phyloP scores from a whole-genome alignment of 768 basidiomycete genomes.

The Amanita exitialis region DNA sequence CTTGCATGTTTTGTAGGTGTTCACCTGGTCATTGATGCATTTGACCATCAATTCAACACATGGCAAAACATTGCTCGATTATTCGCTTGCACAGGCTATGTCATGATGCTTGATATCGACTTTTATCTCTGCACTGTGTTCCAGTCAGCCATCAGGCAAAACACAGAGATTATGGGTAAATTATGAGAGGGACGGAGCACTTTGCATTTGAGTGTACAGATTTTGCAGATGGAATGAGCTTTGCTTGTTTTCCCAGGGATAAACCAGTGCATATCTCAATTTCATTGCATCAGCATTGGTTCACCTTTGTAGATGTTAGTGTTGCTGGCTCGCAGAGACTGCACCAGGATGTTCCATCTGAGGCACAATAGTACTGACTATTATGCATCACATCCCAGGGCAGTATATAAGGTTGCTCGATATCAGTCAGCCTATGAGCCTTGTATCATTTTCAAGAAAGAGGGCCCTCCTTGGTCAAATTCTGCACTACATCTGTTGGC shows the following conservation, averaged over 20 bases:
- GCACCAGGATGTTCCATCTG: slow-evolving; percentile 70
- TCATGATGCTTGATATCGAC: slow-evolving; percentile 91
- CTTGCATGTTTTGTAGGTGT: slow-evolving; percentile 72
- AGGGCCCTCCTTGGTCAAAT: slow-evolving; percentile 63
- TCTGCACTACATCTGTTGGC: neutral
- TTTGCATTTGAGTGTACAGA: slow-evolving; percentile 70
- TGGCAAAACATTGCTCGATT: slow-evolving; percentile 84
- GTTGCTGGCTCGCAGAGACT: slow-evolving; percentile 40
- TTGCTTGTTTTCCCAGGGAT: slow-evolving; percentile 49
- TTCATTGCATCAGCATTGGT: neutral
- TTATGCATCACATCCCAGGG: slow-evolving; percentile 48
- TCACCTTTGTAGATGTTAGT: slow-evolving; percentile 36
- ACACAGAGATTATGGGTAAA: slow-evolving; percentile 28
- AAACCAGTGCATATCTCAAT: slow-evolving; percentile 42
- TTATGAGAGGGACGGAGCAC: slow-evolving; percentile 55
- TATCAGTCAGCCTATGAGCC: slow-evolving; percentile 87
- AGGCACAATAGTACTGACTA: slow-evolving; percentile 82
- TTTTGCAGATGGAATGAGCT: slow-evolving; percentile 53
- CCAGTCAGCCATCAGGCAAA: slow-evolving; percentile 41
- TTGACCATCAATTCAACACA: slow-evolving; percentile 80
- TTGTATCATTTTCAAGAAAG: slow-evolving; percentile 74
- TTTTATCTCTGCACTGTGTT: slow-evolving; percentile 82
- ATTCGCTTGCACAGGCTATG: slow-evolving; percentile 73
- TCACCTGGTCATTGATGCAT: slow-evolving; percentile 75
- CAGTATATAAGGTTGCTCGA: slow-evolving; percentile 62